Base-by-base conservation (phyloP, 139 green algal genomes). In the Chlamydomonas schloesseri region DNA sequence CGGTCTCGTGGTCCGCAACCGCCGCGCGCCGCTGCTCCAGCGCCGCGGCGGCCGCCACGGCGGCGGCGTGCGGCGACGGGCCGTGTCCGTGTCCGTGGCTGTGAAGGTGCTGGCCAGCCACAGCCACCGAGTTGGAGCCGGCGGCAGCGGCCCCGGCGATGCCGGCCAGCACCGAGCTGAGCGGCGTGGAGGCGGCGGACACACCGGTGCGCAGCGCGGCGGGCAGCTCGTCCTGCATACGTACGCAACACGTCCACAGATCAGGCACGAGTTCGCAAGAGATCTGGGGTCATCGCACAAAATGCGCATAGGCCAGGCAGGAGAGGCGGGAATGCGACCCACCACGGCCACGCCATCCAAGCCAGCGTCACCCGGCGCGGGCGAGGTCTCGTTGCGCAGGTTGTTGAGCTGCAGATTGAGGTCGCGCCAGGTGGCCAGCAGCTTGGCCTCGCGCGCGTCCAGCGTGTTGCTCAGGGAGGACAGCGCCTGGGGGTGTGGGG, bases 401-500 rank as follows among this genome's bases (percentile, higher is more conserved):
- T 50, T n/a, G 50, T 80, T 79, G 53, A 87, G 81, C 81, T 87
- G 81, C 34, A 18, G 21, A 29, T 79, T 87, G 53, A 87, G 81
- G 69, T 71, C 55, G 36, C 81, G 81, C 81, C 81, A 87, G n/a
- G 53, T 80, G 67, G 33, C 68, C 70, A 87, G 50, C 69, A 87
- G 81, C 81, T 87, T 87, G 69, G 81, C 50, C 53, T 87, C 81
- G 34, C 81, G 81, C 34, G 15, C 20, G 55, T 87, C 81, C 81
- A 87, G 81, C 18, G 81, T 28, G 31, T 67, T 50, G 14, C 50
- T 23, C 0, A 85, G 47, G 3, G 79, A 55, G 3, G 79, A 77
- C 46, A 85, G 67, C 26, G 47, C 65, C 79, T 85, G 65, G n/a
- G 23, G 13, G n/a, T n/a, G n/a, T n/a, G n/a, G 37, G 24, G n/a